Evolutionary conservation across 257 asterid genomes (phyloP).

Genomic region (Solanum pimpinellifolium): DNA sequence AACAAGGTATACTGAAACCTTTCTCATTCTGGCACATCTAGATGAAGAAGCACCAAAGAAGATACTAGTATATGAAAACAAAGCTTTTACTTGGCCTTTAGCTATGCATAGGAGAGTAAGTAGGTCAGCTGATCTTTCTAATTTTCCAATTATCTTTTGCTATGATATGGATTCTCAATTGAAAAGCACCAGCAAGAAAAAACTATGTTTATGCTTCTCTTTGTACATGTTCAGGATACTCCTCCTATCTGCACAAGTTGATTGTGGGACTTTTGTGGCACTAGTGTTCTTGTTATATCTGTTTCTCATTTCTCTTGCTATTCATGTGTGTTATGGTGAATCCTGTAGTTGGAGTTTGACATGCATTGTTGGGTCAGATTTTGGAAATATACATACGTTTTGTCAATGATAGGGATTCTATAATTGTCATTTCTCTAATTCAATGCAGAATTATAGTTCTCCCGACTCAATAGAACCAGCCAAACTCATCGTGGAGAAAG

Average conservation of each 20-base stretch:
- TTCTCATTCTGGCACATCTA: background rate
- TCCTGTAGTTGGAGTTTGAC: background rate
- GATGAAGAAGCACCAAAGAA: background rate
- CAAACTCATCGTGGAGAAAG: constrained; percentile 47
- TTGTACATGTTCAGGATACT: background rate
- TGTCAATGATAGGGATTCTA: background rate
- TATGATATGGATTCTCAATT: background rate
- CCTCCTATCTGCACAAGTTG: background rate
- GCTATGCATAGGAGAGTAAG: background rate
- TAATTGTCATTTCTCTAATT: background rate
- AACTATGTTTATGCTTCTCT: background rate
- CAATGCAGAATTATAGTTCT: constrained; percentile 47
- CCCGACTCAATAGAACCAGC: constrained; percentile 51
- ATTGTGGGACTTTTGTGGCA: background rate
- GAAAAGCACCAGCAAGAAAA: background rate
- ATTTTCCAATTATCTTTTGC: background rate
- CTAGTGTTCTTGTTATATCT: background rate
- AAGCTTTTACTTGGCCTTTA: background rate
- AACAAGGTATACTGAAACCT: background rate
- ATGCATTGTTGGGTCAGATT: background rate
- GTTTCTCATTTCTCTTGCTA: background rate
- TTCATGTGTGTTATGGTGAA: background rate
- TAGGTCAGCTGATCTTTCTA: background rate
- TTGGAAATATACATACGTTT: background rate
- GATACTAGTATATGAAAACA: background rate